Evolutionary conservation across 345 rosid genomes (phyloP).

Genomic region (Acer yangbiense): DNA sequence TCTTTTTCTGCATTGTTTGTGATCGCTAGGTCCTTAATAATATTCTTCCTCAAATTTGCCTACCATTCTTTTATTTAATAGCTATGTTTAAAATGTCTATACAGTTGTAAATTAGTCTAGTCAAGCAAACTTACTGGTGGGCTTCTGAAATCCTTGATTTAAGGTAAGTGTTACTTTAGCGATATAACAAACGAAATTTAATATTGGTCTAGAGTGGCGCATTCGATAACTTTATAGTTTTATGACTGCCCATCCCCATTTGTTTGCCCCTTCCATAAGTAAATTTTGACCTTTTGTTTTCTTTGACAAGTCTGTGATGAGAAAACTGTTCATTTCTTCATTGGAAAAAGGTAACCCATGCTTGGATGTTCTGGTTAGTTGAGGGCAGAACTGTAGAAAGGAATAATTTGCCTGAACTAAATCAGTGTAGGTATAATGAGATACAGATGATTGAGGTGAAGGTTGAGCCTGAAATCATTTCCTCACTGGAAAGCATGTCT

Average conservation of each 20-base stretch:
- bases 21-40: neutral
- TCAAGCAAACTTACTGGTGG: neutral
- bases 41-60: neutral
- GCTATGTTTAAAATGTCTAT: neutral
- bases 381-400: neutral
- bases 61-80: neutral
- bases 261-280: neutral
- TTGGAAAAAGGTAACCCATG: neutral
- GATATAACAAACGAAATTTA: neutral
- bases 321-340: neutral
- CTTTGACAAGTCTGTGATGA: neutral
- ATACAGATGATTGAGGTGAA: neutral
- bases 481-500: neutral
- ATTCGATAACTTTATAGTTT: neutral
- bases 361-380: neutral
- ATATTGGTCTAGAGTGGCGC: neutral
- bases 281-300: neutral
- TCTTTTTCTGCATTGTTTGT: neutral
- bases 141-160: neutral
- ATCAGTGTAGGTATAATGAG: neutral
- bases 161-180: neutral
- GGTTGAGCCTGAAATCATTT: neutral
- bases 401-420: neutral
- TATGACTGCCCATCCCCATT: neutral
- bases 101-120: neutral